Base-by-base conservation (phyloP, 2,329 filamentous ascomycete genomes). In the Tolypocladium tropicale region DNA sequence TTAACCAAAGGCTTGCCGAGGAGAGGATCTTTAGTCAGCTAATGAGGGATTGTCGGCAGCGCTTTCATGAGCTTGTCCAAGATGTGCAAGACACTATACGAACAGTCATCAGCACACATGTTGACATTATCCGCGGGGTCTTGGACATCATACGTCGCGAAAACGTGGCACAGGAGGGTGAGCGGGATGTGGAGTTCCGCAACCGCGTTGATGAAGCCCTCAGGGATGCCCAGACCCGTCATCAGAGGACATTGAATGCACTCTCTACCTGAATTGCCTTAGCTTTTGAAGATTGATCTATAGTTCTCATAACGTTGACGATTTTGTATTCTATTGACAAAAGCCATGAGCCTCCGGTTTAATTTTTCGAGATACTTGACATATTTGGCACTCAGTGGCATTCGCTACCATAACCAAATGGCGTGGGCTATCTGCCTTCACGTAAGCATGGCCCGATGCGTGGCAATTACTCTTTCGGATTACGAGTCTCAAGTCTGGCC, bases 141-240 rank as follows among this genome's bases (percentile, higher is more conserved):
- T 60, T 76, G 46, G 63, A 73, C 32, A 70, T 75, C 3, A 54
- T 75, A 9, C 62, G 71, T 2, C 64, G 59, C 18, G 74, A 75
- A 37, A 73, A 74, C 55, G 68, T 67, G 6, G 68, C 65, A 0
- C 21, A 63, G 25, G 73, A 76, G 61, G 68, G 68, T 23, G 72
- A 73, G 53, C 60, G 59, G 48, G 68, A 76, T 49, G 67, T 67
- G 1, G 68, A 63, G 23, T 73, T 74, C 48, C 61, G 71, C 6
- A 21, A 50, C 1, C 62, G 67, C 4, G 69, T 75, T 18, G 64
- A 67, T 54, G 57, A 50, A 32, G 32, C 48, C 5, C n/a, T 30
- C 25, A 32, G 25, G 7, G n/a, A 23, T 10, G 48, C 48, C 3
- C 48, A 50, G 28, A 34, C 11, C 6, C 16, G 34, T 37, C 34